Percentiles rank a stretch among this genome's conserved stretches.
These are phyloP conservation scores for Schwanniomyces polymorphus DNA, from an alignment of 805 yeast genomes.

Conservation along the genomic window DNA sequence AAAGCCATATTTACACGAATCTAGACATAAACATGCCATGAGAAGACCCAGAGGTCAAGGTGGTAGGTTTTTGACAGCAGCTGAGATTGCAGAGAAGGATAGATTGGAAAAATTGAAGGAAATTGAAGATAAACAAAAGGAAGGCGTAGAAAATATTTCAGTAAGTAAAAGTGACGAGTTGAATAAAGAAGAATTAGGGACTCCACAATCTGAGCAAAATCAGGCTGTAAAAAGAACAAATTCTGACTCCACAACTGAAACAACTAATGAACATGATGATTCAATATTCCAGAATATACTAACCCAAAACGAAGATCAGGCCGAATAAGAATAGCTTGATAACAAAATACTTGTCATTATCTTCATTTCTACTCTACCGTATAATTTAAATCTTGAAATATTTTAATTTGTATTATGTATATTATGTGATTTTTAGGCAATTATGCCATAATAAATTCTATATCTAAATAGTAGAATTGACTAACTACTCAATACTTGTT, in stretches of 20 bases:
- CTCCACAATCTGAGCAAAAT: not conserved
- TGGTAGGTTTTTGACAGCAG: constrained; percentile 94
- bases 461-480: not conserved
- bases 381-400: not conserved
- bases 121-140: constrained; percentile 21
- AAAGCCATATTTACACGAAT: constrained; percentile 92
- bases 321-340: not conserved
- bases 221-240: not conserved
- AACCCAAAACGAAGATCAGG: constrained; percentile 5
- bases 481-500: constrained; percentile 9
- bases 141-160: constrained; percentile 1
- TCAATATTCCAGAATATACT: constrained; percentile 17
- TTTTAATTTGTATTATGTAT: not conserved
- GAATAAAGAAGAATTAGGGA: not conserved
- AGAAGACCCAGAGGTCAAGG: constrained; percentile 99
- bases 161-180: constrained; percentile 1
- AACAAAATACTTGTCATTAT: not conserved
- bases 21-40: constrained; percentile 99
- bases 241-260: not conserved
- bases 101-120: constrained; percentile 38
- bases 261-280: constrained; percentile 10
- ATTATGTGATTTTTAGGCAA: not conserved
- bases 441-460: not conserved
- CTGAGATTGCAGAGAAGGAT: constrained; percentile 52
- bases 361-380: not conserved